phyloP scores from a whole-genome alignment of 2,329 filamentous ascomycete species.

The Ceratocystis smalleyi region DNA sequence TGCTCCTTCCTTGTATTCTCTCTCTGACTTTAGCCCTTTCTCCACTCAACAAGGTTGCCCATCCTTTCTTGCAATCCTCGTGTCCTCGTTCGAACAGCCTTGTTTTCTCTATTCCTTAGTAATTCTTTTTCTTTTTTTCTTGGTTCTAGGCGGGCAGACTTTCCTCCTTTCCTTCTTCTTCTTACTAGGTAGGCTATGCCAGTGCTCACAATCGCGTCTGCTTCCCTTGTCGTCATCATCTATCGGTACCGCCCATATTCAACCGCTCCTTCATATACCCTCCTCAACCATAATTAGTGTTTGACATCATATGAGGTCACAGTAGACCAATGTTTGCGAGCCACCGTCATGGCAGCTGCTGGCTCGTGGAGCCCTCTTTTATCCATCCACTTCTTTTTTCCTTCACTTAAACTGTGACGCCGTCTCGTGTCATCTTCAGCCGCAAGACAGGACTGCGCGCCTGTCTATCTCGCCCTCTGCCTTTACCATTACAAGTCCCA shows the following conservation, averaged over 20 bases:
- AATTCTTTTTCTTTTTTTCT: neutral
- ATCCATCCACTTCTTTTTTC: neutral
- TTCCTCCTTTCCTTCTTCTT: neutral
- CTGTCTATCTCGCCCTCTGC: neutral
- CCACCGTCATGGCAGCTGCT: neutral
- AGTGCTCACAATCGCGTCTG: neutral
- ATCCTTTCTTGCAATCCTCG: neutral
- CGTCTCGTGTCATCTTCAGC: neutral
- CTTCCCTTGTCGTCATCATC: neutral
- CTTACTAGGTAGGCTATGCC: neutral
- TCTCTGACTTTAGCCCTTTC: neutral
- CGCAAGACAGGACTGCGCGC: neutral
- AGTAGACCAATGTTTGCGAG: neutral
- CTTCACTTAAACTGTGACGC: neutral
- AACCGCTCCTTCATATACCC: neutral
- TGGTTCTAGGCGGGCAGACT: neutral
- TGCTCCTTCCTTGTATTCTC: neutral
- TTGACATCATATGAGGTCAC: conserved; percentile 5
- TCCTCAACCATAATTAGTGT: neutral
- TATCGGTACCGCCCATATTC: neutral
- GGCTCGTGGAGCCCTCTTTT: neutral
- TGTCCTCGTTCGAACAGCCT: neutral
- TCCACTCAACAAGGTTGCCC: neutral
- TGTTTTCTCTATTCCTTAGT: conserved; percentile 1
- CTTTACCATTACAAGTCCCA: neutral